These are phyloP conservation scores for Hypomyces rosellus DNA, from an alignment of 2,329 filamentous ascomycete genomes.

Conservation along the genomic window DNA sequence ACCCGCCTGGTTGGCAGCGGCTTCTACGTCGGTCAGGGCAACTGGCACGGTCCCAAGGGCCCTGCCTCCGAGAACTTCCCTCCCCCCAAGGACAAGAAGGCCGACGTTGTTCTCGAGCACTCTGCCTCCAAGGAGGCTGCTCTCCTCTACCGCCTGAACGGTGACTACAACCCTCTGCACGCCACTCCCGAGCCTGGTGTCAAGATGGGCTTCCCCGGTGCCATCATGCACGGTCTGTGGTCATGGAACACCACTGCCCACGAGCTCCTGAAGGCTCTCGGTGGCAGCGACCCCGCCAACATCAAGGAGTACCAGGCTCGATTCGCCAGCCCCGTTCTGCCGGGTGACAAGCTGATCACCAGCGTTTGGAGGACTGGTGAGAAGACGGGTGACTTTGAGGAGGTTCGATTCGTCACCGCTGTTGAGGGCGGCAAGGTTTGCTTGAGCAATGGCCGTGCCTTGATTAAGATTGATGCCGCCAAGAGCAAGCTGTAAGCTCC, in stretches of 20 bases:
- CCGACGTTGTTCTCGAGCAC: conserved; percentile 64
- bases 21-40: conserved; percentile 74
- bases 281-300: conserved; percentile 71
- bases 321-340: conserved; percentile 78
- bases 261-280: conserved; percentile 64
- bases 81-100: conserved; percentile 65
- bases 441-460: conserved; percentile 76
- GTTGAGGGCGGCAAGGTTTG: conserved; percentile 79
- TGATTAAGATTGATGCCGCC: conserved; percentile 59
- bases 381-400: conserved; percentile 62
- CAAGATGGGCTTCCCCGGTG: conserved; percentile 86
- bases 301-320: conserved; percentile 84
- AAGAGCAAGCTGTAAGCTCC: conserved; percentile 56
- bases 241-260: conserved; percentile 78
- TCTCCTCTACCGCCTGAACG: conserved; percentile 76
- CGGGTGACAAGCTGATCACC: conserved; percentile 74
- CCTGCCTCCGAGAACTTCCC: conserved; percentile 73
- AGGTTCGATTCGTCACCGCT: conserved; percentile 72
- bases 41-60: conserved; percentile 87
- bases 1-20: conserved; percentile 60
- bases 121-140: conserved; percentile 68
- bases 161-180: conserved; percentile 92
- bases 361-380: conserved; percentile 76
- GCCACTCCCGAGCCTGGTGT: conserved; percentile 76
- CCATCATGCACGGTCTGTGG: conserved; percentile 85